Percentiles rank a stretch among this genome's conserved stretches.
Conservation (phyloP, 2,329 filamentous ascomycete genomes). For the Cercospora berteroae region DNA sequence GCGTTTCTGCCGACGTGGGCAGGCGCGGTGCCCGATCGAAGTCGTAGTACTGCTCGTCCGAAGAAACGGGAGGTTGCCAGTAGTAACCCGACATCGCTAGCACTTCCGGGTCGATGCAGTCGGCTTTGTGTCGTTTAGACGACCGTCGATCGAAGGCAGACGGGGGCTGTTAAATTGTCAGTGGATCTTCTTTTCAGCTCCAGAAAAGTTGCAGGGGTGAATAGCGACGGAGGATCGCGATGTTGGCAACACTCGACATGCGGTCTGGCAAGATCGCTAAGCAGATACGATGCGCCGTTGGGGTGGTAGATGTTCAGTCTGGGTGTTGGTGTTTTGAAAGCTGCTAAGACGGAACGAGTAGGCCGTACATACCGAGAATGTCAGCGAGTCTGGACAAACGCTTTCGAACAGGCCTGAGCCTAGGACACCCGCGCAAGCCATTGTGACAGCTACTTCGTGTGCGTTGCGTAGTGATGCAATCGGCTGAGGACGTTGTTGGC, state of each 20-base stretch:
- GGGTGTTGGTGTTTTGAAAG: neutral
- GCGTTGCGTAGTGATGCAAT: neutral
- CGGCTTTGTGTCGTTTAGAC: constrained; percentile 9
- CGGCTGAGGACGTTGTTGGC: neutral
- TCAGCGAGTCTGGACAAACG: constrained; percentile 2
- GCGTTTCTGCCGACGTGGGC: constrained; percentile 12
- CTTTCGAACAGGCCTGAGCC: constrained; percentile 6
- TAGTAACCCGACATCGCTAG: constrained; percentile 27
- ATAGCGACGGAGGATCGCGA: neutral
- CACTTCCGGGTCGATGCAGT: constrained; percentile 3
- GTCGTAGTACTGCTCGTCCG: constrained; percentile 21
- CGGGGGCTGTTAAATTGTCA: constrained; percentile 10
- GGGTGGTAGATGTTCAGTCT: neutral
- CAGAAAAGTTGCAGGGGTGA: neutral
- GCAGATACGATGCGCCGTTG: neutral
- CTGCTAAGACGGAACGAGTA: neutral
- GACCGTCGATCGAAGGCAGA: constrained; percentile 4
- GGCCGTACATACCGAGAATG: constrained; percentile 9
- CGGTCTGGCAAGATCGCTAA: constrained; percentile 7
- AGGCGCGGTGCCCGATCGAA: constrained; percentile 11
- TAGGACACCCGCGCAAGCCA: constrained; percentile 7
- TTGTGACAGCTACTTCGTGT: neutral
- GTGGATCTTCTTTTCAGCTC: constrained; percentile 2
- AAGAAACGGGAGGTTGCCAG: constrained; percentile 14
- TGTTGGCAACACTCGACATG: neutral